These are phyloP conservation scores for Chlorella sp. DNA, from an alignment of 139 green algal species.

Conservation along the genomic window DNA sequence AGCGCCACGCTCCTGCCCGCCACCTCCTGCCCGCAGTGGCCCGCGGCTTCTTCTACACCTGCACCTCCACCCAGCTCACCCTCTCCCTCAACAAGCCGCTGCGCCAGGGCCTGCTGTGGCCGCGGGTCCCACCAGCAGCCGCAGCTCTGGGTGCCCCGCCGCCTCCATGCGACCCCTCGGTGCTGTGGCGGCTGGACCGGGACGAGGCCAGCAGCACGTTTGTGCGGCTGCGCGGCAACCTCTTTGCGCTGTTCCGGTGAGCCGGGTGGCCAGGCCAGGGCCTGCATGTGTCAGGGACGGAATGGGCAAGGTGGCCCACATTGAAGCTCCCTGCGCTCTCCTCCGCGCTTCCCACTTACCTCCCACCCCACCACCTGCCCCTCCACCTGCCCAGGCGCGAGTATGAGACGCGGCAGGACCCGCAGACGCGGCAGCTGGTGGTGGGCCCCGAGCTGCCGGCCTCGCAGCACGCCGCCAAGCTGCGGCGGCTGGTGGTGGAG, in stretches of 20 bases:
- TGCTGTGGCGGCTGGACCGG: slow-evolving; percentile 79
- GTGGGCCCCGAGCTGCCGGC: neutral
- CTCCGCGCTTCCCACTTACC: no score
- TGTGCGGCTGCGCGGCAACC: slow-evolving; percentile 64
- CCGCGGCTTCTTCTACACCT: slow-evolving; percentile 35
- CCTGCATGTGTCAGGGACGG: no score
- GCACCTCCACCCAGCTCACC: slow-evolving; percentile 26
- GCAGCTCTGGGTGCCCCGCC: no score
- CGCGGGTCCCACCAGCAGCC: neutral
- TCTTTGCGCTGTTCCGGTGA: slow-evolving; percentile 57
- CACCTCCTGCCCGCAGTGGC: slow-evolving; percentile 26
- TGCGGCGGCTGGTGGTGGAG: slow-evolving; percentile 72
- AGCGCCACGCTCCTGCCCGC: no score
- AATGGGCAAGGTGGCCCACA: no score
- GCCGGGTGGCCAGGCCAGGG: no score
- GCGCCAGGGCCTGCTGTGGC: slow-evolving; percentile 34
- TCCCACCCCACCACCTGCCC: neutral
- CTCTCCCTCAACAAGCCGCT: slow-evolving; percentile 48
- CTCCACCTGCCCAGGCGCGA: slow-evolving; percentile 9
- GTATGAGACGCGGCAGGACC: slow-evolving; percentile 4
- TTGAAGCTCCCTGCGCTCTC: no score
- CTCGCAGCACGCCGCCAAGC: slow-evolving; percentile 18
- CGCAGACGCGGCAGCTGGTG: neutral
- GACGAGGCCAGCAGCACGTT: slow-evolving; percentile 71
- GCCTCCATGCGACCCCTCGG: neutral